Evolutionary conservation across 768 basidiomycete species (phyloP).

Genomic region (Tulasnella sp.): DNA sequence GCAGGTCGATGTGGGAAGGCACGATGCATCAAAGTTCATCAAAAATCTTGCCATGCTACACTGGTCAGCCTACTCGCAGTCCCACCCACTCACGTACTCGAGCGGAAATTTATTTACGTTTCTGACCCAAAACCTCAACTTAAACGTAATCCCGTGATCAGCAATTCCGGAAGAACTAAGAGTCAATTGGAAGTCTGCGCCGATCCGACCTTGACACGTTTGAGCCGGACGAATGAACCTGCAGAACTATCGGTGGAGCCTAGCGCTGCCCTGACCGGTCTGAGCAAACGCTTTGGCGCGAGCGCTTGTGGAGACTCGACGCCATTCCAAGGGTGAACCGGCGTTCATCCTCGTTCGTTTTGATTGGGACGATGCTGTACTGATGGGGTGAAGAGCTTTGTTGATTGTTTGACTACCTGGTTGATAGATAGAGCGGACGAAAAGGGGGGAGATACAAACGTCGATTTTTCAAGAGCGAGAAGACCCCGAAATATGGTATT

Average conservation of each 20-base stretch:
- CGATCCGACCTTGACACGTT: neutral
- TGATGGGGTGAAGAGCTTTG: too few relatives aligned
- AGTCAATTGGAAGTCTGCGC: neutral
- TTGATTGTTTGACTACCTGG: too few relatives aligned
- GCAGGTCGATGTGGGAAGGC: neutral
- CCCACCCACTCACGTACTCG: neutral
- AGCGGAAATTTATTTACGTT: neutral
- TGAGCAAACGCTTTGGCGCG: neutral
- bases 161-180: neutral
- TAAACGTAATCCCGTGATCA: neutral
- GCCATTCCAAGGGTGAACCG: too few relatives aligned
- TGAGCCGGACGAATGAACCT: neutral
- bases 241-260: too few relatives aligned
- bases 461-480: too few relatives aligned
- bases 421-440: too few relatives aligned
- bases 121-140: neutral
- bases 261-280: neutral
- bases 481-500: too few relatives aligned
- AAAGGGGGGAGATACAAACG: too few relatives aligned
- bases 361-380: too few relatives aligned
- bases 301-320: too few relatives aligned
- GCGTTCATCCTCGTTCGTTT: too few relatives aligned
- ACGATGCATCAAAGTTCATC: conserved; percentile 2
- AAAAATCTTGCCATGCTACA: neutral
- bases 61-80: neutral